Evolutionary conservation across 2,329 filamentous ascomycete genomes (phyloP).

Genomic region (Rutstroemia sp.): DNA sequence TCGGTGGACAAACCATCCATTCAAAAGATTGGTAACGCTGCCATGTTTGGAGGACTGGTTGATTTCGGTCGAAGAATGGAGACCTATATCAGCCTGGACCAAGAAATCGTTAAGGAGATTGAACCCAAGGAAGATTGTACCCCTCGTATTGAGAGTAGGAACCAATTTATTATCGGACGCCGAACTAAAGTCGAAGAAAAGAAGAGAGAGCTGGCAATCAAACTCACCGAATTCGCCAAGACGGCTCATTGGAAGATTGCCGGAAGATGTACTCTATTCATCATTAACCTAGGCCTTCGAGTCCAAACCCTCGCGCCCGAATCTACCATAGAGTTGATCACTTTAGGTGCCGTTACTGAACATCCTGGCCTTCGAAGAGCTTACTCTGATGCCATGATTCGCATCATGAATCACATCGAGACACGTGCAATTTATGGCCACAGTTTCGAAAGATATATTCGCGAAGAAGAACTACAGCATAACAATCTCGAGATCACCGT

Average conservation of each 20-base stretch:
- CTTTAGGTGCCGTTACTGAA: slow-evolving; percentile 76
- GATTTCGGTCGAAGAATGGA: slow-evolving; percentile 89
- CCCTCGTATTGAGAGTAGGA: slow-evolving; percentile 54
- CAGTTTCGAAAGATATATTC: slow-evolving; percentile 77
- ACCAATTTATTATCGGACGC: slow-evolving; percentile 67
- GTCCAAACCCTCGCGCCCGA: slow-evolving; percentile 81
- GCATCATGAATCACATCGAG: slow-evolving; percentile 77
- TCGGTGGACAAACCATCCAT: slow-evolving; percentile 91
- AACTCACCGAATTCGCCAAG: slow-evolving; percentile 70
- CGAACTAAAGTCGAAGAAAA: slow-evolving; percentile 72
- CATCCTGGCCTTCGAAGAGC: slow-evolving; percentile 79
- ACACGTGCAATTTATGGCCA: slow-evolving; percentile 80
- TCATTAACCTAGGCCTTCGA: slow-evolving; percentile 83
- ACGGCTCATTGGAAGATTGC: slow-evolving; percentile 95
- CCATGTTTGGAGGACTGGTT: slow-evolving; percentile 69
- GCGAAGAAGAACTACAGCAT: slow-evolving; percentile 69
- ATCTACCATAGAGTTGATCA: slow-evolving; percentile 75
- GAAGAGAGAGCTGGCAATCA: slow-evolving; percentile 72
- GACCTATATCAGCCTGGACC: slow-evolving; percentile 74
- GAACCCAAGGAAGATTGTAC: slow-evolving; percentile 17
- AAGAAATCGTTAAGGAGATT: slow-evolving; percentile 52
- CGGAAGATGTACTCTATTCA: slow-evolving; percentile 80
- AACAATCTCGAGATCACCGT: slow-evolving; percentile 72
- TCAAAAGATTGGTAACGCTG: slow-evolving; percentile 76
- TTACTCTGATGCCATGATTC: slow-evolving; percentile 71